Conservation (phyloP, 2,329 filamentous ascomycete species). For the Fusarium dlaminii region DNA sequence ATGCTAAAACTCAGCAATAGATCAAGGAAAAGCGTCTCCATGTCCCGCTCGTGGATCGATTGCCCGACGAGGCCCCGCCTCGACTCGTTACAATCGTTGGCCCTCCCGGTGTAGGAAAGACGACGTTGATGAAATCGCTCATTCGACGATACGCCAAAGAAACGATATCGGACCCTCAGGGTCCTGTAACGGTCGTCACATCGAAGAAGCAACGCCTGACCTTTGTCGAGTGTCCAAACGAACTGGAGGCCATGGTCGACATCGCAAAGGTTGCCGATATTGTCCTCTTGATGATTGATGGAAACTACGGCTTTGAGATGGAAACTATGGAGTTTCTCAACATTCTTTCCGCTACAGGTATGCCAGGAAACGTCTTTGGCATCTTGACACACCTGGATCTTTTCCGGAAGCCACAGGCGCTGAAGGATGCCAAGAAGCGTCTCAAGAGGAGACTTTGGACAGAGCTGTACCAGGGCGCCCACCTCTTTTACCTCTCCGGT, state of each 20-base stretch:
- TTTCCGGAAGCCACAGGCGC: slow-evolving; percentile 90
- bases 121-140: slow-evolving; percentile 92
- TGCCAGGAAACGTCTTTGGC: slow-evolving; percentile 98
- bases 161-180: slow-evolving; percentile 86
- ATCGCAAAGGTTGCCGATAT: slow-evolving; percentile 98
- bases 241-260: slow-evolving; percentile 95
- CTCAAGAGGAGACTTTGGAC: slow-evolving; percentile 97
- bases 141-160: slow-evolving; percentile 97
- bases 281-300: slow-evolving; percentile 96
- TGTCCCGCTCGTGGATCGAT: slow-evolving; percentile 93
- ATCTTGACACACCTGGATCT: slow-evolving; percentile 96
- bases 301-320: slow-evolving; percentile 99
- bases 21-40: slow-evolving; percentile 96
- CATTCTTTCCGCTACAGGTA: slow-evolving; percentile 89
- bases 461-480: slow-evolving; percentile 95
- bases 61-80: slow-evolving; percentile 94
- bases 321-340: slow-evolving; percentile 99
- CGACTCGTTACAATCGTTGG: slow-evolving; percentile 94
- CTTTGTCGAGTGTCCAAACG: slow-evolving; percentile 97
- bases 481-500: slow-evolving; percentile 95
- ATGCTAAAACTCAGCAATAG: slow-evolving; percentile 54
- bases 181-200: slow-evolving; percentile 94
- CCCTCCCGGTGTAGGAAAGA: slow-evolving; percentile 94
- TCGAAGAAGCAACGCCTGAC: slow-evolving; percentile 95
- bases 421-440: slow-evolving; percentile 95